phyloP scores from a whole-genome alignment of 1,284 basidiomycete genomes.

The Singerocomus inundabilis region DNA sequence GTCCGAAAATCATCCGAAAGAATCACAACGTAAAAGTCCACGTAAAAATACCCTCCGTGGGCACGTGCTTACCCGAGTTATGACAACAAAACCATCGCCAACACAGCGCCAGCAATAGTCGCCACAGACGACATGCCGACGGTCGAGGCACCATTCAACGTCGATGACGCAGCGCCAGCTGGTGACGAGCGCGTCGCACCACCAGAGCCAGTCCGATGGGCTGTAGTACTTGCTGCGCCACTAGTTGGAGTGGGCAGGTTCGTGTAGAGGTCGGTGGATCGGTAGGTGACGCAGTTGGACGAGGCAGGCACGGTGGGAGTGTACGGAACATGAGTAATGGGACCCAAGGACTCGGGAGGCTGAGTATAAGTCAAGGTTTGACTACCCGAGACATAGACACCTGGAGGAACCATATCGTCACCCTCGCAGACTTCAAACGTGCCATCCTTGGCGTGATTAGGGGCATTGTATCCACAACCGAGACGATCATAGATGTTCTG shows the following conservation, averaged over 20 bases:
- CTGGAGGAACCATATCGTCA: slow-evolving; percentile 43
- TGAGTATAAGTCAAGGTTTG: slow-evolving; percentile 52
- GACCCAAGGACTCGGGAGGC: slow-evolving; percentile 57
- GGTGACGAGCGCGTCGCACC: slow-evolving; percentile 22
- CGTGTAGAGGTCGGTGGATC: slow-evolving; percentile 50
- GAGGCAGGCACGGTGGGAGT: slow-evolving; percentile 55
- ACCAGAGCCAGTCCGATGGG: slow-evolving; percentile 17
- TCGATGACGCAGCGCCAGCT: slow-evolving; percentile 23
- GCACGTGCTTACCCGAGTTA: slow-evolving; percentile 16
- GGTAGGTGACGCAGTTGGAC: slow-evolving; percentile 60
- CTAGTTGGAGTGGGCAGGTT: slow-evolving; percentile 22
- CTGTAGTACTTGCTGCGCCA: slow-evolving; percentile 10
- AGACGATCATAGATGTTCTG: slow-evolving; percentile 66
- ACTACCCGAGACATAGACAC: slow-evolving; percentile 39
- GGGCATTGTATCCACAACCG: slow-evolving; percentile 69
- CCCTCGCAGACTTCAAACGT: slow-evolving; percentile 61
- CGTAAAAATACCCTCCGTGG: not conserved
- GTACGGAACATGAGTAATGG: slow-evolving; percentile 62
- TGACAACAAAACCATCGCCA: slow-evolving; percentile 46
- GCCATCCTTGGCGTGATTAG: slow-evolving; percentile 55
- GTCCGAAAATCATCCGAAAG: no score
- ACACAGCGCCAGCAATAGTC: slow-evolving; percentile 40
- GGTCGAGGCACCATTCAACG: slow-evolving; percentile 36
- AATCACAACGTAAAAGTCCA: no score
- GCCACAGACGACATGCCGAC: slow-evolving; percentile 40